These are phyloP conservation scores for Hyaloscypha bicolor DNA, from an alignment of 495 filamentous ascomycete genomes.

Conservation along the genomic window DNA sequence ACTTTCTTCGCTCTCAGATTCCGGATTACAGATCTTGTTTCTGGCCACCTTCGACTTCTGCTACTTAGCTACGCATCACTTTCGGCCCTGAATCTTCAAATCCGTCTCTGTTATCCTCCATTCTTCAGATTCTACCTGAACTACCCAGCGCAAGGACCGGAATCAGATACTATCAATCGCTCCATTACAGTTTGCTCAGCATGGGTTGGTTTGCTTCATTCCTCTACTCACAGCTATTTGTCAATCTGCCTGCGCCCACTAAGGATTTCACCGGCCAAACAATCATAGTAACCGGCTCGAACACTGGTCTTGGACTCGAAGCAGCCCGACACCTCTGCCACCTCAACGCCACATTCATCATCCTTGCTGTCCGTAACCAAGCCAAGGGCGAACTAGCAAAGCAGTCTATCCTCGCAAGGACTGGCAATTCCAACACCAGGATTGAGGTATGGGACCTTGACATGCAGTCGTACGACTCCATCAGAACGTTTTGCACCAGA, in stretches of 20 bases:
- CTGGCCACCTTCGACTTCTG: too few relatives aligned
- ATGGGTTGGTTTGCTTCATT: conserved; percentile 19
- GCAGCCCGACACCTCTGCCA: conserved; percentile 44
- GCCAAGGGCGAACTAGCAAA: conserved; percentile 42
- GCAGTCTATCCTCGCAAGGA: conserved; percentile 36
- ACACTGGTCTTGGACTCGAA: conserved; percentile 57
- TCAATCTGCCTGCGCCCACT: conserved; percentile 12
- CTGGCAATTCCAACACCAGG: conserved; percentile 34
- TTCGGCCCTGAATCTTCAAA: too few relatives aligned
- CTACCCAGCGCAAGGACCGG: too few relatives aligned
- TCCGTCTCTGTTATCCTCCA: too few relatives aligned
- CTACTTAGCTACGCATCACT: too few relatives aligned
- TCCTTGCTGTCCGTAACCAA: conserved; percentile 46
- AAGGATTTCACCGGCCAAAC: conserved; percentile 38
- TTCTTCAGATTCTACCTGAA: too few relatives aligned
- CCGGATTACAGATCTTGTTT: too few relatives aligned
- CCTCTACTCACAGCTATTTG: conserved; percentile 3
- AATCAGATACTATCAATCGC: too few relatives aligned
- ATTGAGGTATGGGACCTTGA: conserved; percentile 60
- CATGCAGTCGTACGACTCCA: conserved; percentile 37
- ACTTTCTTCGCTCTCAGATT: too few relatives aligned
- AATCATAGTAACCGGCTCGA: conserved; percentile 54
- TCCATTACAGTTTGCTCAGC: not conserved
- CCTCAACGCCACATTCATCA: conserved; percentile 43
- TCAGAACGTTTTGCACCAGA: conserved; percentile 19